Evolutionary conservation across 345 rosid genomes (phyloP).

Genomic region (Eucalyptus albens): DNA sequence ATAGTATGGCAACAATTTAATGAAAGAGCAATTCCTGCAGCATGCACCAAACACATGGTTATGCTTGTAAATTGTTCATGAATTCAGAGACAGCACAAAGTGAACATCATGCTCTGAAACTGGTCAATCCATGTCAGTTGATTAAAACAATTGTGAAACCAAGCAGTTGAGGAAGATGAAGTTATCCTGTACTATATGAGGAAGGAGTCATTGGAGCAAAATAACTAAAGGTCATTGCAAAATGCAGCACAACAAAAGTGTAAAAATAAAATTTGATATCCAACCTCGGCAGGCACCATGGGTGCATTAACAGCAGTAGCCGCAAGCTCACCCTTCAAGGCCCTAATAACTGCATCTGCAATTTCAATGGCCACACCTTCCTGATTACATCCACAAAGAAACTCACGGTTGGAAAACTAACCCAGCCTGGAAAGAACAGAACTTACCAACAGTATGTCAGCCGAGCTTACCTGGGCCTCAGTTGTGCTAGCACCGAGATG

Average conservation of each 20-base stretch:
- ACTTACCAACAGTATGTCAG: neutral
- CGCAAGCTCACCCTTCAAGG: conserved; percentile 20
- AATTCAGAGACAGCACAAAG: neutral
- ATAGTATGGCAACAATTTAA: neutral
- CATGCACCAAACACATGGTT: neutral
- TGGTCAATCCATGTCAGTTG: neutral
- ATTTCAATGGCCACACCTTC: conserved; percentile 34
- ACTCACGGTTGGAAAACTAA: neutral
- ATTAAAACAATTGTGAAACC: neutral
- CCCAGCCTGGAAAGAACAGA: neutral
- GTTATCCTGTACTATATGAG: neutral
- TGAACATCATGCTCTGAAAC: neutral
- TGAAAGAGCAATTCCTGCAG: neutral
- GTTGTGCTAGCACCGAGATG: conserved; percentile 33
- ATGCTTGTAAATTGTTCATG: neutral
- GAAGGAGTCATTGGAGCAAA: neutral
- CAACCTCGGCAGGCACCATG: conserved; percentile 21
- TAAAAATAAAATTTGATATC: neutral
- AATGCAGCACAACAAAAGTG: neutral
- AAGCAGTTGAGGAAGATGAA: neutral
- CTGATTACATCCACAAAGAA: neutral
- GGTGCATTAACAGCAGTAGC: conserved; percentile 25
- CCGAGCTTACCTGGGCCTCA: conserved; percentile 17
- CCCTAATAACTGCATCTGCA: conserved; percentile 23
- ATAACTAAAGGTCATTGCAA: neutral